Percentiles rank a stretch among this genome's conserved stretches.
These are phyloP conservation scores for Xerocomus nothofagi DNA, from an alignment of 1,284 basidiomycete genomes.

Conservation along the genomic window DNA sequence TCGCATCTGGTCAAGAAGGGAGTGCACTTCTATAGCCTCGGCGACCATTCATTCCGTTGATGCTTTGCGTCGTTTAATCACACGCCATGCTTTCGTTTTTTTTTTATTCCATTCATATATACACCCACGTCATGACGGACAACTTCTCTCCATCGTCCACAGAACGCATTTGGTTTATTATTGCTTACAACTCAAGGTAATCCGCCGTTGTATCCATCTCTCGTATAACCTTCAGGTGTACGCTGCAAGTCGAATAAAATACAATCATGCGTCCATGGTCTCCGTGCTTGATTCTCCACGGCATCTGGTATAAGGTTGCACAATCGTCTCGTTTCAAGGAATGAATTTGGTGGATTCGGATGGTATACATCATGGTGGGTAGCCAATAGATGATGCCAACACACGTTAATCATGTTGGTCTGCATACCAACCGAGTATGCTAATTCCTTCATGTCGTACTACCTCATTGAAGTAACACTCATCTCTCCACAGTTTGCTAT, in stretches of 20 bases:
- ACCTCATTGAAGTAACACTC: neutral
- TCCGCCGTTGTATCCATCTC: constrained; percentile 30
- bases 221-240: constrained; percentile 20
- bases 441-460: no score
- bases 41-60: neutral
- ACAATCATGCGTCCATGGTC: constrained; percentile 6
- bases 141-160: constrained; percentile 21
- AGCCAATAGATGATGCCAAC: neutral
- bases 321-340: neutral
- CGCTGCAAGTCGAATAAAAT: constrained; percentile 20
- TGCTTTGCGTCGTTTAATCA: constrained; percentile 12
- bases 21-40: constrained; percentile 57
- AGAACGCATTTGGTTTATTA: constrained; percentile 26
- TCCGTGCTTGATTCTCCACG: neutral
- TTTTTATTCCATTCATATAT: constrained; percentile 33
- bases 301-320: neutral
- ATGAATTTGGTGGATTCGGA: neutral
- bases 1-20: constrained; percentile 62
- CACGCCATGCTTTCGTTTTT: constrained; percentile 1
- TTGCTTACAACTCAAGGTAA: constrained; percentile 30
- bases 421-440: neutral
- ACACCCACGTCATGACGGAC: constrained; percentile 19
- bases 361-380: neutral
- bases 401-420: neutral
- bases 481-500: neutral